Percentiles rank a stretch among this genome's conserved stretches.
Evolutionary conservation across 805 yeast species (phyloP).

Genomic region (Ogataea zsoltii): DNA sequence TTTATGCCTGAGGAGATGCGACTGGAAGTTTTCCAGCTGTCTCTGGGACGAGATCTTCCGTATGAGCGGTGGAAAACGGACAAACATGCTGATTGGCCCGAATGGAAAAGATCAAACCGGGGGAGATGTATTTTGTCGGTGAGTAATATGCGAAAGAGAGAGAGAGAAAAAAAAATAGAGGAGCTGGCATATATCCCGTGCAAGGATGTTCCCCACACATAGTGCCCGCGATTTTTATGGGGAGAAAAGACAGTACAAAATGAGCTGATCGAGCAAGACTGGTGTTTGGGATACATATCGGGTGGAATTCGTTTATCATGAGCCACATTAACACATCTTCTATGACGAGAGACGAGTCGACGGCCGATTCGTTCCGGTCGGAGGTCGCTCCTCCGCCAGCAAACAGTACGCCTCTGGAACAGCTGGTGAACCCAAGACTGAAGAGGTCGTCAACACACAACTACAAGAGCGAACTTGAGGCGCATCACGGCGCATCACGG

Average conservation of each 20-base stretch:
- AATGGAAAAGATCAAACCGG: too few species aligned
- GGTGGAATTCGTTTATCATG: too few species aligned
- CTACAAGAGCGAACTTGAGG: constrained; percentile 26
- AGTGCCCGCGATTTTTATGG: too few species aligned
- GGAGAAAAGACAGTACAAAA: neutral
- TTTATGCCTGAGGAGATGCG: constrained; percentile 29
- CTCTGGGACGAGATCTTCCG: constrained; percentile 4
- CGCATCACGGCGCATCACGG: constrained; percentile 12
- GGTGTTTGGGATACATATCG: too few species aligned
- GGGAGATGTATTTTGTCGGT: too few species aligned
- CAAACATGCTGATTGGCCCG: too few species aligned
- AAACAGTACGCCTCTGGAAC: constrained; percentile 16
- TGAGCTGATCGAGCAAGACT: too few species aligned
- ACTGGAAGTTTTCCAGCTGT: constrained; percentile 23
- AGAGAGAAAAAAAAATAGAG: neutral
- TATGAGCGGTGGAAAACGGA: neutral
- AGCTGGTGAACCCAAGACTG: constrained; percentile 12
- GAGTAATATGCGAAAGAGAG: too few species aligned
- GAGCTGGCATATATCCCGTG: neutral
- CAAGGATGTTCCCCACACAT: neutral
- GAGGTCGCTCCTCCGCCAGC: constrained; percentile 24
- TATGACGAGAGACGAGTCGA: neutral
- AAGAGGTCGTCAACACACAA: constrained; percentile 20
- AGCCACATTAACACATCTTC: too few species aligned
- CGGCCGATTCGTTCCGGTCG: constrained; percentile 8